Evolutionary conservation across 495 filamentous ascomycete species (phyloP), one percentile per base, ranked within the genome.

Genomic region (Eremomyces bilateralis): DNA sequence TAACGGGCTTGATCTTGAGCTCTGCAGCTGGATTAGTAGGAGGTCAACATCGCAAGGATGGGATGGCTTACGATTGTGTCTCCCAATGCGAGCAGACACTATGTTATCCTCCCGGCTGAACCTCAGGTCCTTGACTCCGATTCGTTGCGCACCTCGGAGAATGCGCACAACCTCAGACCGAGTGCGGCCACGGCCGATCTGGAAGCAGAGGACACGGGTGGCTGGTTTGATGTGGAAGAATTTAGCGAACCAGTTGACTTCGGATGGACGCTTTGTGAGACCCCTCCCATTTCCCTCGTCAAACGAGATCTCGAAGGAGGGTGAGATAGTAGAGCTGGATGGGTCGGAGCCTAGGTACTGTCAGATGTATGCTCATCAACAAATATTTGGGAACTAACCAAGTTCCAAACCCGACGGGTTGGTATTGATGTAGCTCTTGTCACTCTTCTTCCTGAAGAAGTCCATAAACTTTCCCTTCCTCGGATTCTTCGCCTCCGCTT

Each of bases 171-270:
- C 57, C 38, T 90, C 81, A 42, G 73, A 74, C 21, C 81, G 69
- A 15, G 73, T 73, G 35, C 71, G 71, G 15, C 65, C 54, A 33
- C 71, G 74, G 2, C 70, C 63, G 15, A 77, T 60, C 4, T 64
- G 63, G 43, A 95, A 74, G 48, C 80, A 82, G 8, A 94, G 48
- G 5, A 73, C 62, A 34, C 66, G 65, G 19, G 58, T 69, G 0
- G 75, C 74, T 0, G 88, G 85, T 47, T 88, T 92, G 51, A 94
- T 74, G 31, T 81, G 71, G 55, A 97, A 76, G 15, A 95, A 68
- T 12, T 77, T 75, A 21, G 76, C 70, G 32, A 97, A 63, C 82
- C 83, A 93, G 38, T 76, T 88, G 39, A 74, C 69, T 30, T 71
- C 66, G 2, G 68, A 60, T n/a, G n/a, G n/a, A n/a, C n/a, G n/a